These are phyloP conservation scores for Sequoiadendron giganteum DNA, from an alignment of 75 land plant species.

Conservation along the genomic window DNA sequence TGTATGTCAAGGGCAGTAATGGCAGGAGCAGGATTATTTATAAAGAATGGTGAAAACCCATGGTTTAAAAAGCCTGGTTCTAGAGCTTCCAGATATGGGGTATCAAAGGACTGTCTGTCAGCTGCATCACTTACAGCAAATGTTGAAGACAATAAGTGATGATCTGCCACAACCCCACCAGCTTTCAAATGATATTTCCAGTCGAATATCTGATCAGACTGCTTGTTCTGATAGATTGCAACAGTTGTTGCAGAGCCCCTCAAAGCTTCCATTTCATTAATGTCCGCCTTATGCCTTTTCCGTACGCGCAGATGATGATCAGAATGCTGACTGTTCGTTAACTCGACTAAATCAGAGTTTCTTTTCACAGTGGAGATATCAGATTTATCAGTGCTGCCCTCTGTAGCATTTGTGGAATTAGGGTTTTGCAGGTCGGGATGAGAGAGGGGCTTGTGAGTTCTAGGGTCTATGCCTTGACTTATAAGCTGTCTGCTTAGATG, in stretches of 20 bases:
- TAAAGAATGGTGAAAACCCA: not conserved
- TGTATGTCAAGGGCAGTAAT: not conserved
- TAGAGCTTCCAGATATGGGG: not conserved
- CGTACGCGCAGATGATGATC: not conserved
- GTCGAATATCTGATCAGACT: not conserved
- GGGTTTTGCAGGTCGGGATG: not conserved
- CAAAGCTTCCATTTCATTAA: not conserved
- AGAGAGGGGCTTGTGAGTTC: constrained; percentile 13
- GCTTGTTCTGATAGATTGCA: not conserved
- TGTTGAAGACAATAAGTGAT: not conserved
- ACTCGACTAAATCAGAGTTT: not conserved
- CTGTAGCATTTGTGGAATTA: not conserved
- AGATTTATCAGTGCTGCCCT: not conserved
- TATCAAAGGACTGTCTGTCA: not conserved
- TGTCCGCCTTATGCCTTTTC: not conserved
- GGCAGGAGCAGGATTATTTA: not conserved
- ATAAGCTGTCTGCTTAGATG: constrained; percentile 16
- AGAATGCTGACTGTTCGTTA: not conserved
- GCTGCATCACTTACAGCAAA: not conserved
- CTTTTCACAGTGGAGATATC: constrained; percentile 2
- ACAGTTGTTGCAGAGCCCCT: not conserved
- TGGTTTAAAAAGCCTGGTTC: not conserved
- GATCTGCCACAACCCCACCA: not conserved
- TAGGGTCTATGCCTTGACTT: constrained; percentile 14
- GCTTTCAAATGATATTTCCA: not conserved